Evolutionary conservation across 2,329 filamentous ascomycete species (phyloP), one percentile per base, ranked within the genome.

Genomic region (Colletotrichum gloeosporioides): DNA sequence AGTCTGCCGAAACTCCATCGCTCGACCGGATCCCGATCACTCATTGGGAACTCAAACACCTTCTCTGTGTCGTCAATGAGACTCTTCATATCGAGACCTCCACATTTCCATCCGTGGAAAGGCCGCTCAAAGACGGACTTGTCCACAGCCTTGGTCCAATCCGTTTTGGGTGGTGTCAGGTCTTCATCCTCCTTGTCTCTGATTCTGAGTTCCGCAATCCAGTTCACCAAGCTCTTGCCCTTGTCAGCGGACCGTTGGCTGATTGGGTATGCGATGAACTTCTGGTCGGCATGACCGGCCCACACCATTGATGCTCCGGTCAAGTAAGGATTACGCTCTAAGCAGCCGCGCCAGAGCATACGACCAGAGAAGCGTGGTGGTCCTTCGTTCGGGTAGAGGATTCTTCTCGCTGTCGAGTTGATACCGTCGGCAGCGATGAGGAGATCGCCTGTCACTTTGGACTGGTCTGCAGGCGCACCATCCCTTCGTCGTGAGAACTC

Each of bases 1-100:
- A 79, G 69, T 10, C 77, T 29, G 7, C 78, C 78, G 59, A 77
- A 77, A 25, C 73, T 78, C 78, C 77, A 79, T 16, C 71, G 53
- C n/a, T 69, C 74, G 4, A 79, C 49, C 4, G 77, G 76, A 9
- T 76, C 76, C 13, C 76, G 69, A 44, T 79, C 76, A 31, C 76
- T 73, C 69, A 79, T 79, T 25, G 73, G 73, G 15, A 72, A 73
- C 64, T 76, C 69, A 7, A 73, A 68, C 29, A 67, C 73, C 25
- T 73, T 63, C 16, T 73, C 69, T 3, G 69, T 76, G 5, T 57
- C 39, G 25, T 68, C 55, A 29, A 76, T 69, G 29, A 76, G 70
- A 8, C 34, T 64, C 27, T 68, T 69, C 44, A 76, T 44, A 27
- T 67, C 55, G 29, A 76, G 55, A 6, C 65, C 57, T 9, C 73